Percentiles rank a stretch among this genome's conserved stretches.
Evolutionary conservation across 2,329 filamentous ascomycete genomes (phyloP).

Genomic region (Cladosporium sphaerospermum): DNA sequence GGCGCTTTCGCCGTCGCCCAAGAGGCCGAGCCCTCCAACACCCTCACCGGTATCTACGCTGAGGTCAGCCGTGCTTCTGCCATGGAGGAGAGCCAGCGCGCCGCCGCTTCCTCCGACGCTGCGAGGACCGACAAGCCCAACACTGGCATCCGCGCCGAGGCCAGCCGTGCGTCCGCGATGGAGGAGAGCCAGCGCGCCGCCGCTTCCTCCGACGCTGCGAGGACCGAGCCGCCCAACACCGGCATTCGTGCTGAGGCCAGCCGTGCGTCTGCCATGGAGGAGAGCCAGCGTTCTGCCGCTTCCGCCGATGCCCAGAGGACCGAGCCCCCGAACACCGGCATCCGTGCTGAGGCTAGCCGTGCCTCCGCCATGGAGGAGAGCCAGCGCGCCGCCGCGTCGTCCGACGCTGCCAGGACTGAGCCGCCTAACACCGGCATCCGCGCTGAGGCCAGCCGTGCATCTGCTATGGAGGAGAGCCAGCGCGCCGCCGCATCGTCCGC

Average conservation of each 20-base stretch:
- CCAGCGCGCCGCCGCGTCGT: not conserved
- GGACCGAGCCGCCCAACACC: not conserved
- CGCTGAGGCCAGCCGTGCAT: conserved; percentile 1
- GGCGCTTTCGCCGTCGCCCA: conserved; percentile 10
- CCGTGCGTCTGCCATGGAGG: not conserved
- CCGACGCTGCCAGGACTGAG: not conserved
- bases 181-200: conserved; percentile 7
- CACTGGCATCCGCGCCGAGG: conserved; percentile 2
- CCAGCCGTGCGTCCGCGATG: conserved; percentile 4
- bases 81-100: conserved; percentile 10
- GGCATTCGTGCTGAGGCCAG: not conserved
- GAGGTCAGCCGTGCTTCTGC: conserved; percentile 7
- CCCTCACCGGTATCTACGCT: conserved; percentile 6
- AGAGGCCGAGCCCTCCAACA: conserved; percentile 6
- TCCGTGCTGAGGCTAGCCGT: not conserved
- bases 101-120: not conserved
- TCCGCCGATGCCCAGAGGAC: not conserved
- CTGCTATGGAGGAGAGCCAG: conserved; percentile 4
- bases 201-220: not conserved
- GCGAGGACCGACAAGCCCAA: not conserved
- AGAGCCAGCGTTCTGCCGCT: not conserved
- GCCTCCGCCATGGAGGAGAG: conserved; percentile 1
- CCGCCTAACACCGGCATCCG: not conserved
- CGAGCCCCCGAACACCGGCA: not conserved
- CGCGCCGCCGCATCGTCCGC: conserved; percentile 1